Base-by-base conservation (phyloP, 1,284 basidiomycete species). In the Ceratobasidium sp. region DNA sequence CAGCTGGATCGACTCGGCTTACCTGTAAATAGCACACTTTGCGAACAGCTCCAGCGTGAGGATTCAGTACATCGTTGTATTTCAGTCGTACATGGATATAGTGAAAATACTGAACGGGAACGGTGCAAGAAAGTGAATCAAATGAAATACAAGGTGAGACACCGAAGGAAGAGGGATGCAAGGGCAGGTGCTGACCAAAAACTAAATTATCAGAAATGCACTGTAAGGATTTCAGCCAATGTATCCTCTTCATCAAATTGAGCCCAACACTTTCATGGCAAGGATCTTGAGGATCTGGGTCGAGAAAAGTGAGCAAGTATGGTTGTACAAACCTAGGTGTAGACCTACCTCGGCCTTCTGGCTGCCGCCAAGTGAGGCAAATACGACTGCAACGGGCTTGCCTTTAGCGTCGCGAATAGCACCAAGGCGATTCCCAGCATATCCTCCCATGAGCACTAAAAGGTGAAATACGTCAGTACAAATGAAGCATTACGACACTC, bases 321-420 rank as follows among this genome's bases (percentile, higher is more conserved):
- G 40, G 25, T 43, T 51, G 17, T 64, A 65, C 17, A n/a, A 3
- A 37, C 59, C 32, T 22, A n/a, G 37, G 56, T 29, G 17, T 51
- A 65, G 17, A 80, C 87, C 76, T 80, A 94, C 95, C 89, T 96
- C 93, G 49, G 96, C 95, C 82, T 95, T 96, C 87, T 97, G 94
- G 69, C 86, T 86, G 1, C 90, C 89, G 19, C 90, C 92, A 15
- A 98, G 87, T 37, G 92, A 88, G 64, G 88, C 86, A 83, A 99
- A 99, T n/a, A 99, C 97, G 22, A 92, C 88, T 11, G 94, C 95
- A 29, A 98, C 95, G 78, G 91, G 92, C 87, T 95, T 95, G n/a
- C 87, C 96, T 85, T 97, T 97, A 1, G 96, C 96, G 81, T 98
- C 96, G 71, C 96, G 87, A 71, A 98, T 87, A 1, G 95, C 94